Conservation (phyloP, 2,329 filamentous ascomycete genomes). For the Aureobasidium sp. region DNA sequence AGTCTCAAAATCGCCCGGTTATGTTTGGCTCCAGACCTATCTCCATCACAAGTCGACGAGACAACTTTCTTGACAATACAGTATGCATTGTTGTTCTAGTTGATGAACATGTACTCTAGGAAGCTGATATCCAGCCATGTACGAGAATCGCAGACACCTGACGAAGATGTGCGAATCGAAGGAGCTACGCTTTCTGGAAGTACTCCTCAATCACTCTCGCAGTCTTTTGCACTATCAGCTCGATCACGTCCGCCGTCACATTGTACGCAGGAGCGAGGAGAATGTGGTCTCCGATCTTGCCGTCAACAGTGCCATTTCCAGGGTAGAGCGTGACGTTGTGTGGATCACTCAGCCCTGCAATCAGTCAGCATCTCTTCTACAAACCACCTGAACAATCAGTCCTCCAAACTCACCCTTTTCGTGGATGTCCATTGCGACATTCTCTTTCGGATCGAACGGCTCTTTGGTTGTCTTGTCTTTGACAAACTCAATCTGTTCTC, state of each 20-base stretch:
- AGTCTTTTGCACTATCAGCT: conserved; percentile 46
- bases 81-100: not conserved
- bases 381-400: not conserved
- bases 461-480: conserved; percentile 46
- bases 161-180: not conserved
- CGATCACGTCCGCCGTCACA: conserved; percentile 48
- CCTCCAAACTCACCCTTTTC: conserved; percentile 36
- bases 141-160: too few relatives aligned
- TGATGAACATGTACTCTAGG: not conserved
- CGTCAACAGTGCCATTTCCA: conserved; percentile 53
- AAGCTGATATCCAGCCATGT: not conserved
- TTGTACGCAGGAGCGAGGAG: conserved; percentile 63
- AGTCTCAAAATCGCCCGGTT: not conserved
- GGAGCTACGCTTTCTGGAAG: conserved; percentile 22
- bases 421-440: conserved; percentile 43
- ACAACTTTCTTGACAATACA: not conserved
- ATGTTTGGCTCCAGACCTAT: not conserved
- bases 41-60: not conserved
- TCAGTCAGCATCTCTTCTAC: conserved; percentile 11
- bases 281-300: conserved; percentile 57
- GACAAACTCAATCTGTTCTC: conserved; percentile 48
- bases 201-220: conserved; percentile 45
- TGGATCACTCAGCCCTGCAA: conserved; percentile 31
- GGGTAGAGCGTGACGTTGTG: conserved; percentile 56
- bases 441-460: conserved; percentile 40